phyloP scores from a whole-genome alignment of 331 rosid genomes.

The Rhamnella rubrinervis region DNA sequence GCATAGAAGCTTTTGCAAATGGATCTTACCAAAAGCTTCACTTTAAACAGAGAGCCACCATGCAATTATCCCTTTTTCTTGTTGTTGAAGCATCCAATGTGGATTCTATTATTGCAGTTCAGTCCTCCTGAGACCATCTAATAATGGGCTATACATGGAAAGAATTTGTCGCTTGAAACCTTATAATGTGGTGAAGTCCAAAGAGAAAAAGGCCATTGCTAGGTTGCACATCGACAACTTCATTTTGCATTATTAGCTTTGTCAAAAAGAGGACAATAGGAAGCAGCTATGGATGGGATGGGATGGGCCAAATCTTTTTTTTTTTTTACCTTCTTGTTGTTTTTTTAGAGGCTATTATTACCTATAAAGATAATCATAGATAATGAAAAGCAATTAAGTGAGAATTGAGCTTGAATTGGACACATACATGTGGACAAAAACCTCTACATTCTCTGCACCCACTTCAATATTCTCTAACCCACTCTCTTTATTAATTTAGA shows the following conservation, averaged over 20 bases:
- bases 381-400: conserved; percentile 39
- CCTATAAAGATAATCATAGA: conserved; percentile 21
- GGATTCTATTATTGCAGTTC: neutral
- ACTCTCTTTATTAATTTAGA: no score
- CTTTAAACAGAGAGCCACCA: conserved; percentile 36
- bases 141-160: neutral
- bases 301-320: conserved; percentile 24
- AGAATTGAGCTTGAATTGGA: conserved; percentile 41
- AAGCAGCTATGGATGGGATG: conserved; percentile 53
- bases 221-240: neutral
- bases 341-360: conserved; percentile 22
- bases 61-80: conserved; percentile 22
- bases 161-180: neutral
- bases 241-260: conserved; percentile 40
- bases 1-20: conserved; percentile 22
- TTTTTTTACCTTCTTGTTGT: conserved; percentile 48
- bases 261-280: conserved; percentile 47
- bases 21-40: conserved; percentile 13
- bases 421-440: conserved; percentile 51
- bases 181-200: neutral
- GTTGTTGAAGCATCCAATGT: conserved; percentile 22
- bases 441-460: neutral
- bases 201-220: neutral
- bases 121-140: neutral
- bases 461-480: conserved; percentile 4